Percentiles rank a stretch among this genome's conserved stretches.
These are phyloP conservation scores for Capronia americana DNA, from an alignment of 2,329 filamentous ascomycete genomes.

Conservation along the genomic window DNA sequence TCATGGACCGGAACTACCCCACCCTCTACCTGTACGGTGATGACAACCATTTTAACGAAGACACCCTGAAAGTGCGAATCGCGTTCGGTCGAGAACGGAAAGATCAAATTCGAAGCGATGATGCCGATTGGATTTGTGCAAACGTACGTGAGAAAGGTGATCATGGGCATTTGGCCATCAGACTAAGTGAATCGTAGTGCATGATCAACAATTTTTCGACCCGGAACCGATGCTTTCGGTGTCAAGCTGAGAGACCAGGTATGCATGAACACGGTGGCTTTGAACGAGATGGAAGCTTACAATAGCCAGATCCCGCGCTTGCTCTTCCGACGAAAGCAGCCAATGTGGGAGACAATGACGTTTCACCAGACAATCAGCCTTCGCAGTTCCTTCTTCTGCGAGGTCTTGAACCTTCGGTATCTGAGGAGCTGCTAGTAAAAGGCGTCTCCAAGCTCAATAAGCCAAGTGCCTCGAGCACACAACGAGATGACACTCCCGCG, in stretches of 20 bases:
- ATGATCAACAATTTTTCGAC: constrained; percentile 63
- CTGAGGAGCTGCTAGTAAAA: constrained; percentile 73
- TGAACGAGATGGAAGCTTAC: constrained; percentile 23
- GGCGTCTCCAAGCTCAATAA: constrained; percentile 78
- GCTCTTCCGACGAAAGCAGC: constrained; percentile 46
- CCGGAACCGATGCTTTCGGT: constrained; percentile 64
- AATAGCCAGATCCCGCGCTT: constrained; percentile 23
- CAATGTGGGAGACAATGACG: constrained; percentile 63
- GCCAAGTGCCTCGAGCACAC: constrained; percentile 52
- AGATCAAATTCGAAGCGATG: constrained; percentile 55
- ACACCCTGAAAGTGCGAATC: constrained; percentile 56
- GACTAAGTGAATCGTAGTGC: constrained; percentile 51
- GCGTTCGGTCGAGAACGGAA: constrained; percentile 61
- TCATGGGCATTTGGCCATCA: neutral
- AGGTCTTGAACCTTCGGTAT: constrained; percentile 72
- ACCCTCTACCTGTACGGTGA: constrained; percentile 56
- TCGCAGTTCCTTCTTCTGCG: constrained; percentile 80
- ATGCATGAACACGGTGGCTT: constrained; percentile 36
- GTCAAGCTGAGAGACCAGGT: constrained; percentile 62
- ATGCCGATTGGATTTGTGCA: constrained; percentile 64
- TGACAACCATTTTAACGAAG: constrained; percentile 46
- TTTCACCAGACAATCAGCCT: constrained; percentile 61
- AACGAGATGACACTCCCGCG: constrained; percentile 43
- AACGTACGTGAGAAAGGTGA: constrained; percentile 21
- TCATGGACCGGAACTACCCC: constrained; percentile 61